Conservation (phyloP, 1,139 yeast species). For the Scheffersomyces segobiensis region DNA sequence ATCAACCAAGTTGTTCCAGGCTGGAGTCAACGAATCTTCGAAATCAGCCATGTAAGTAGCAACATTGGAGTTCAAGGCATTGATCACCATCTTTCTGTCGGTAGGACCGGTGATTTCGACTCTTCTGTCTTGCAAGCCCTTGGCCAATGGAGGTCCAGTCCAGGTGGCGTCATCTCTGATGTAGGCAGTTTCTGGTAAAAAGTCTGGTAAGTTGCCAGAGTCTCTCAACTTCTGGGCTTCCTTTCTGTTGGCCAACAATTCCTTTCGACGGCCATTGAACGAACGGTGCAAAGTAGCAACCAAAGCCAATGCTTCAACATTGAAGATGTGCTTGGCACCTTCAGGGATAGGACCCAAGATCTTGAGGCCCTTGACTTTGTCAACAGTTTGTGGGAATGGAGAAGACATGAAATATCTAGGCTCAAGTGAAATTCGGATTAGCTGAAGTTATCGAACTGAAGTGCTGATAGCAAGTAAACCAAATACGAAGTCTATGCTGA, state of each 20-base stretch:
- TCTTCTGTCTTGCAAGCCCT: constrained; percentile 74
- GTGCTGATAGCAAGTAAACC: neutral
- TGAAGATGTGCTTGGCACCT: constrained; percentile 61
- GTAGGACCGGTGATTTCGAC: constrained; percentile 90
- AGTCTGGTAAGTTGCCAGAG: constrained; percentile 68
- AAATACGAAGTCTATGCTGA: neutral
- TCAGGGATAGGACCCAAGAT: constrained; percentile 63
- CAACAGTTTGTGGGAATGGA: constrained; percentile 56
- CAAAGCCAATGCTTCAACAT: constrained; percentile 69
- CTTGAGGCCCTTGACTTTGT: constrained; percentile 63
- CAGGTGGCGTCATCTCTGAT: constrained; percentile 75
- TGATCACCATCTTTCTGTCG: constrained; percentile 90
- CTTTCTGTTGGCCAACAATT: constrained; percentile 60
- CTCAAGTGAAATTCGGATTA: neutral
- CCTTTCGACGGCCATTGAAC: constrained; percentile 61
- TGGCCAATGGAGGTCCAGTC: constrained; percentile 79
- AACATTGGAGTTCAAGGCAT: constrained; percentile 86
- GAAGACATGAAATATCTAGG: constrained; percentile 28
- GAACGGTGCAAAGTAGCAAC: constrained; percentile 74
- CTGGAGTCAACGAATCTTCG: constrained; percentile 94
- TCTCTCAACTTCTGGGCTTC: constrained; percentile 64
- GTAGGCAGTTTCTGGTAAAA: constrained; percentile 67
- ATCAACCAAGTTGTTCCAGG: constrained; percentile 83
- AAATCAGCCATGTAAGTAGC: constrained; percentile 95
- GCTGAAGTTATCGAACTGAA: neutral